Base-by-base conservation (phyloP, 2,329 filamentous ascomycete species). In the Aspergillus sp. region DNA sequence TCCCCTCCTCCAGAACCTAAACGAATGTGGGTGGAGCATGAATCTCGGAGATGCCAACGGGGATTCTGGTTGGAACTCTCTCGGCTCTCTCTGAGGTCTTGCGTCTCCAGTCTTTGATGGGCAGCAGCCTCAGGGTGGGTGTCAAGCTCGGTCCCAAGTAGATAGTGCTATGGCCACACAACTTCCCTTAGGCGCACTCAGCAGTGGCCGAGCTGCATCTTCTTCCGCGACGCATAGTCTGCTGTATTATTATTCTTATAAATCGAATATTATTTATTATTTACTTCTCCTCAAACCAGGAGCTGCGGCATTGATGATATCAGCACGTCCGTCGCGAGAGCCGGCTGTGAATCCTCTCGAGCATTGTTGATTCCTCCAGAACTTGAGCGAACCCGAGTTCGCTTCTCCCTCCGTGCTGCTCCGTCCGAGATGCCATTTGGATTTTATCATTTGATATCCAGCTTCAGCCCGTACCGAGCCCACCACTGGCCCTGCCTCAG, bases 191-290 rank as follows among this genome's bases (percentile, higher is more conserved):
- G 51, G 43, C 37, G 48, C 51, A 51, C 49, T 17, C 11, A 52
- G 49, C 6, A 45, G 37, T 46, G 55, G 33, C 56, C 41, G 54
- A 59, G 62, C 62, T 64, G 61, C 59, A 63, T 52, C 46, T 24
- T 56, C 56, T 59, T 58, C 52, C 15, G 15, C 15, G 58, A 54
- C 52, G 52, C 47, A 56, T 56, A 50, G 19, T 51, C 24, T 45
- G 33, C 51, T 49, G 41, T 56, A 51, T 47, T 55, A 49, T 47
- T 45, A 58, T 49, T 50, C 33, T 37, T n/a, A 37, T 37, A 37
- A 37, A 37, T 37, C 35, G 4, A 37, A 33, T 31, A 37, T 53
- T 40, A 50, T 46, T 52, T 49, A 35, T 37, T 49, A 44, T 37
- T 37, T 37, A 40, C 24, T 23, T 43, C 40, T 49, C 24, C 44